Percentiles rank a stretch among this genome's conserved stretches.
These are phyloP conservation scores for Eucalyptus melliodora DNA, from an alignment of 345 rosid genomes.

Conservation along the genomic window DNA sequence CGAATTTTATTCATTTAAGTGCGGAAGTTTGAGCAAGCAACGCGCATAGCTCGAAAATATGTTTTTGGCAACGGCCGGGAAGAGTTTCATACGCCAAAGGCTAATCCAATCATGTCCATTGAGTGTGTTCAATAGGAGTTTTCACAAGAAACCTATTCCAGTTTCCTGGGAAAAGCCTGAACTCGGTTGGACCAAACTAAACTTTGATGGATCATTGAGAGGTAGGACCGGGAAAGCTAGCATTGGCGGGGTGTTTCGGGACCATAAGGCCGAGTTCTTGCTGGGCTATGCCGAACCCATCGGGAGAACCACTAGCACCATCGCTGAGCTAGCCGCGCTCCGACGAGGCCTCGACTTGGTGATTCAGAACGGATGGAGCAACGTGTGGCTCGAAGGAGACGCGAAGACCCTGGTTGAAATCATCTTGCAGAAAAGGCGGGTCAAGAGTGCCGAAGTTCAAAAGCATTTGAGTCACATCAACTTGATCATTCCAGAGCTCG, in stretches of 20 bases:
- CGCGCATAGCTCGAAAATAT: neutral
- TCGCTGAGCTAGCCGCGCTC: conserved; percentile 68
- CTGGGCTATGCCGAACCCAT: conserved; percentile 79
- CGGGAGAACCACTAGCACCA: conserved; percentile 50
- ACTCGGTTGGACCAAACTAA: conserved; percentile 69
- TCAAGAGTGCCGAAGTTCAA: conserved; percentile 31
- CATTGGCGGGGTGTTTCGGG: conserved; percentile 78
- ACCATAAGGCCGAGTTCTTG: conserved; percentile 68
- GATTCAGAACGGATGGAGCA: conserved; percentile 62
- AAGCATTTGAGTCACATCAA: conserved; percentile 31
- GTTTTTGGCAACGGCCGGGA: conserved; percentile 21
- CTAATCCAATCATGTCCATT: conserved; percentile 2
- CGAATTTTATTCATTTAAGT: neutral
- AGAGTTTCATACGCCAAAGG: conserved; percentile 17
- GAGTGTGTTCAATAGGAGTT: conserved; percentile 13
- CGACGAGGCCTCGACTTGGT: conserved; percentile 62
- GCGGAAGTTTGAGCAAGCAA: neutral
- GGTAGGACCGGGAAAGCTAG: conserved; percentile 42
- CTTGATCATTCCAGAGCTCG: conserved; percentile 36
- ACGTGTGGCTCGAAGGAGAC: conserved; percentile 84
- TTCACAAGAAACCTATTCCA: conserved; percentile 37
- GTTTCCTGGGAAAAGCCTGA: conserved; percentile 72
- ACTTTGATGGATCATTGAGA: conserved; percentile 69
- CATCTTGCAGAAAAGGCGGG: conserved; percentile 24
- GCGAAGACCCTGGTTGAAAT: conserved; percentile 53